phyloP scores from a whole-genome alignment of 768 basidiomycete genomes.

The Tulasnella sp. region DNA sequence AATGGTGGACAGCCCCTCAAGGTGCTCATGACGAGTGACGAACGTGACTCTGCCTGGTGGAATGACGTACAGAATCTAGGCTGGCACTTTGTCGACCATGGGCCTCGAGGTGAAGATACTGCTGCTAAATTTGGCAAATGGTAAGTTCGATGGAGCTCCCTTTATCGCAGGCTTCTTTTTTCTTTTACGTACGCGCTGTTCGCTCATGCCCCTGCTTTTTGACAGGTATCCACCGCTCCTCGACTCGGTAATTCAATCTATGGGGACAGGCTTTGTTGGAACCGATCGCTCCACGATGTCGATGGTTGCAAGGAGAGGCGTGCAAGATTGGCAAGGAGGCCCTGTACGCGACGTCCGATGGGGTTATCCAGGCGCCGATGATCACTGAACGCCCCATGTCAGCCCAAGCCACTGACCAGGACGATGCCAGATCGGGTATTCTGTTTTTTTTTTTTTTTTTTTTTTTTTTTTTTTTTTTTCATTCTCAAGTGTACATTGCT shows the following conservation, averaged over 20 bases:
- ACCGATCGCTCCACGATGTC: constrained; percentile 65
- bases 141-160: no score
- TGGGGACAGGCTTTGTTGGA: constrained; percentile 57
- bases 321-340: constrained; percentile 57
- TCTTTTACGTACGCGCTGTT: constrained; percentile 3
- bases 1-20: constrained; percentile 23
- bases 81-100: no score
- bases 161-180: no score
- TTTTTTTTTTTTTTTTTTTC: no score
- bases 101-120: constrained; percentile 6
- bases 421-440: no score
- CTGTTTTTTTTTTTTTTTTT: no score
- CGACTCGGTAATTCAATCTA: constrained; percentile 60
- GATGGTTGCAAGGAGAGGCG: constrained; percentile 53
- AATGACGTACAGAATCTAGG: constrained; percentile 11
- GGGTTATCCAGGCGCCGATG: no score
- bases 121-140: constrained; percentile 16
- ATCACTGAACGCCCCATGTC: no score
- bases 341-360: no score
- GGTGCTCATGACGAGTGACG: constrained; percentile 58
- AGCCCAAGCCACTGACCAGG: no score
- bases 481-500: no score
- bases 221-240: constrained; percentile 60
- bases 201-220: constrained; percentile 27
- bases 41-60: constrained; percentile 32